phyloP scores from a whole-genome alignment of 108 stramenopile genomes.

The Fistulifera pelliculosa region DNA sequence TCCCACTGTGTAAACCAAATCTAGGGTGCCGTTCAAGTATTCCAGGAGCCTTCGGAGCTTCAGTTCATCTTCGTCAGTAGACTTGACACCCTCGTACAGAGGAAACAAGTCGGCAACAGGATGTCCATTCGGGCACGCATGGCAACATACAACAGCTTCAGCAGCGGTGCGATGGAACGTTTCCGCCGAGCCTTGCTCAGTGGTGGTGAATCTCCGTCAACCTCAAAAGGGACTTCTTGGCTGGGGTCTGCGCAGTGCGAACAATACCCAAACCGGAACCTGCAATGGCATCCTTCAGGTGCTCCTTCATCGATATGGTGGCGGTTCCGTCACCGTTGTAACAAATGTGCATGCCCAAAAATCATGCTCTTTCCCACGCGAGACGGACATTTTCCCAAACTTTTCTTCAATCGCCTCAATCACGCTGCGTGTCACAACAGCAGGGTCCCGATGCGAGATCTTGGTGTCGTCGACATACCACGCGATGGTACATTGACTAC shows the following conservation, averaged over 20 bases:
- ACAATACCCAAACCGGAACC: slow-evolving; percentile 15
- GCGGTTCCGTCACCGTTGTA: slow-evolving; percentile 7
- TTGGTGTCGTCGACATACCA: slow-evolving; percentile 53
- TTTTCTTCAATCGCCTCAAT: slow-evolving; percentile 5
- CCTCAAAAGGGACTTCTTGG: slow-evolving; percentile 29
- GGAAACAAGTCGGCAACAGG: slow-evolving; percentile 17
- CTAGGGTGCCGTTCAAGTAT: slow-evolving; percentile 17
- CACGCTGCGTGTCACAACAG: slow-evolving; percentile 7
- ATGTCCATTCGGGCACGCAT: slow-evolving; percentile 29
- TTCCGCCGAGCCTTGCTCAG: too few species aligned
- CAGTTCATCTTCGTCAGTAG: slow-evolving; percentile 24
- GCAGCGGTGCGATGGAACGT: too few species aligned
- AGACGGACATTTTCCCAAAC: slow-evolving; percentile 8
- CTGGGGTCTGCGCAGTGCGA: slow-evolving; percentile 17
- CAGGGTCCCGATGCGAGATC: slow-evolving; percentile 19
- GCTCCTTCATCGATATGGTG: slow-evolving; percentile 17
- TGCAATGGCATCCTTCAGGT: slow-evolving; percentile 14
- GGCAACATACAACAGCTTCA: slow-evolving; percentile 23
- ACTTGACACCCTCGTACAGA: slow-evolving; percentile 25
- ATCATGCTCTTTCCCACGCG: slow-evolving; percentile 30
- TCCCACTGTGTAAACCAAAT: slow-evolving; percentile 5
- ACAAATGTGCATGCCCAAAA: slow-evolving; percentile 29
- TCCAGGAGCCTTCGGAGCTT: slow-evolving; percentile 24
- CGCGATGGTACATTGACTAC: slow-evolving; percentile 25
- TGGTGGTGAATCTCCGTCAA: slow-evolving; percentile 4